Conservation (phyloP, 1,284 basidiomycete species). For the Caloboletus inedulis region DNA sequence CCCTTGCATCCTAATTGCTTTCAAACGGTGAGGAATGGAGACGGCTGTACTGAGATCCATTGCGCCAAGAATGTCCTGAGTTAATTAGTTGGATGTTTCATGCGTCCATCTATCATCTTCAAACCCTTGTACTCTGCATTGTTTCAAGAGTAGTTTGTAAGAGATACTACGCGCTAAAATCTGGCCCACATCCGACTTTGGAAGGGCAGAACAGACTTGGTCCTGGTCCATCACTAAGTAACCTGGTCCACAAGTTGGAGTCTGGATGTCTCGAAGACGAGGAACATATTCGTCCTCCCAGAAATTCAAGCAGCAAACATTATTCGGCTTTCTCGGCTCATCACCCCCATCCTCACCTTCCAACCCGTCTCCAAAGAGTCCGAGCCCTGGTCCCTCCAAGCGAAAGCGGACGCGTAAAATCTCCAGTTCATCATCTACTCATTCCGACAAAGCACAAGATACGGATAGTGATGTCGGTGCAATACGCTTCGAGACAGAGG, state of each 20-base stretch:
- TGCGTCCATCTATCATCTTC: no score
- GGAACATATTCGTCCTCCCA: conserved; percentile 4
- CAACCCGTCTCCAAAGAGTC: conserved; percentile 6
- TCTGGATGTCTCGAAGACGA: conserved; percentile 18
- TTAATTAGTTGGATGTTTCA: no score
- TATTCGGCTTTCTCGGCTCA: conserved; percentile 29
- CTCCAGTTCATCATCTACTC: conserved; percentile 12
- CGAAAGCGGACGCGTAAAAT: conserved; percentile 13
- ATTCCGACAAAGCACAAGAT: conserved; percentile 20
- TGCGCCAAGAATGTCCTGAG: no score
- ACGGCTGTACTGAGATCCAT: background rate
- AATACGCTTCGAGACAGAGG: conserved; percentile 47
- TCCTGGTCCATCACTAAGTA: background rate
- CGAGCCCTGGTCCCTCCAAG: conserved; percentile 13
- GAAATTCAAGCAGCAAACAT: conserved; percentile 33
- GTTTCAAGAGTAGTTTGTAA: no score
- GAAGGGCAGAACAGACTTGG: background rate
- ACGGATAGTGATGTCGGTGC: conserved; percentile 46
- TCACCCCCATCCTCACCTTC: conserved; percentile 25
- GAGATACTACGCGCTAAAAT: background rate
- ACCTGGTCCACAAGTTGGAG: background rate
- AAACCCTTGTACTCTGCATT: no score
- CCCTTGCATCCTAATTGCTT: background rate
- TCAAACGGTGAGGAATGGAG: background rate
- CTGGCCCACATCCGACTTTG: background rate